phyloP scores from a whole-genome alignment of 139 green algal species.

The Micractinium conductrix region DNA sequence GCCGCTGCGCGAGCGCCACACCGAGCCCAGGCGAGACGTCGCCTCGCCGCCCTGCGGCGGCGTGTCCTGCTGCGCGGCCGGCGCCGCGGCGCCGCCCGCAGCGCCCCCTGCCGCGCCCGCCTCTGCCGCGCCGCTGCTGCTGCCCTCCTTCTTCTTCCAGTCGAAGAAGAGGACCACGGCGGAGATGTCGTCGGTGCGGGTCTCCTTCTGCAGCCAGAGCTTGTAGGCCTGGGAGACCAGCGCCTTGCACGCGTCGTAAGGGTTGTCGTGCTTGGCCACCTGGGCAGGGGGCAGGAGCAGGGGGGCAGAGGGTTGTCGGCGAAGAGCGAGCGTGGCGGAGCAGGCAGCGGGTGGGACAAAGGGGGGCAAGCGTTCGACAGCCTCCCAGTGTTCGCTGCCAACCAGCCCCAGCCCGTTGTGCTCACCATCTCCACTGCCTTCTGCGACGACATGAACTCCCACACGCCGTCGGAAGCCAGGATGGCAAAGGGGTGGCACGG shows the following conservation, averaged over 20 bases:
- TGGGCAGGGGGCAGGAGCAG: neutral
- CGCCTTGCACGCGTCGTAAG: constrained; percentile 24
- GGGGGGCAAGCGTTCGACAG: neutral
- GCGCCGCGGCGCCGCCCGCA: too few relatives aligned
- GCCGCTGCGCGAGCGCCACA: neutral
- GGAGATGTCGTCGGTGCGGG: constrained; percentile 96
- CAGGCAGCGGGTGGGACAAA: neutral
- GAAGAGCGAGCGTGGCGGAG: neutral
- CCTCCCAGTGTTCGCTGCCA: neutral
- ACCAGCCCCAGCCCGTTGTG: neutral
- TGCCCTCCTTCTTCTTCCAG: neutral
- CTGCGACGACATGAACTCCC: constrained; percentile 94
- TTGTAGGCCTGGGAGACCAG: constrained; percentile 69
- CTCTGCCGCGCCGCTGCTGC: neutral
- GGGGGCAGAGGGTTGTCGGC: neutral
- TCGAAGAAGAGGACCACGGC: constrained; percentile 81
- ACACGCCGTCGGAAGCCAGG: constrained; percentile 94
- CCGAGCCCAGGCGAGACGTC: neutral
- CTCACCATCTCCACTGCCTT: constrained; percentile 89
- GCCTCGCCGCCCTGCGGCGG: constrained; percentile 31
- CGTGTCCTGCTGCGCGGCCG: neutral
- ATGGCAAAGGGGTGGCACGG: constrained; percentile 80
- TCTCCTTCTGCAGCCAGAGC: constrained; percentile 91
- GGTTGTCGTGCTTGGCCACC: constrained; percentile 19
- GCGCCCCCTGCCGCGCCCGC: too few relatives aligned